phyloP scores from a whole-genome alignment of 495 filamentous ascomycete species.

The Lindgomyces ingoldianus region DNA sequence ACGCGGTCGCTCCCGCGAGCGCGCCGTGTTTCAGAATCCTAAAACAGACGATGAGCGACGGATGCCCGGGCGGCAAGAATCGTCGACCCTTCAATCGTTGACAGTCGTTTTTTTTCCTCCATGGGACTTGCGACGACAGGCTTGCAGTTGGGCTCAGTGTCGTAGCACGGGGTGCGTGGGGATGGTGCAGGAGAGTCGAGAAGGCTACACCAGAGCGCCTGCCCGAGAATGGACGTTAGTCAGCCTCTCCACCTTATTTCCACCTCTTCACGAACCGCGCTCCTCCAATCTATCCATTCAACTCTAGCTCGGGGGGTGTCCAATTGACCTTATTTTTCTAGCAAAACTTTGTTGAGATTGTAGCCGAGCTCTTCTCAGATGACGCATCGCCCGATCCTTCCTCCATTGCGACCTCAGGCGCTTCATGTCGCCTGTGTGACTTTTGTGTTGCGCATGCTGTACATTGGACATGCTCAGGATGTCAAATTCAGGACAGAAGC shows the following conservation, averaged over 20 bases:
- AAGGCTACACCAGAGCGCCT: neutral
- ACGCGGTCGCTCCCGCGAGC: slow-evolving; percentile 27
- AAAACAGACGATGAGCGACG: slow-evolving; percentile 25
- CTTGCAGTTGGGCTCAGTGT: neutral
- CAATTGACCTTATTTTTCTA: neutral
- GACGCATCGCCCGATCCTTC: neutral
- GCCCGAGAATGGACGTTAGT: neutral
- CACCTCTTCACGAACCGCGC: neutral
- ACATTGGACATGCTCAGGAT: too few relatives aligned
- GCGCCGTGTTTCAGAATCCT: slow-evolving; percentile 36
- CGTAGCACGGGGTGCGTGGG: neutral
- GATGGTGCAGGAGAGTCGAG: neutral
- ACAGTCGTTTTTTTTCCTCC: neutral
- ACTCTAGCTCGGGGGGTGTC: neutral
- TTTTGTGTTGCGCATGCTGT: neutral
- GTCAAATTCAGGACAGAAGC: too few relatives aligned
- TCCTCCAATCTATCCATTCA: neutral
- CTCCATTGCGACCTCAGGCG: neutral
- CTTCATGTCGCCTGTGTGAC: neutral
- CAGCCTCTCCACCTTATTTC: neutral
- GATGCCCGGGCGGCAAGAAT: slow-evolving; percentile 34
- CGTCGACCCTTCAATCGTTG: slow-evolving; percentile 14
- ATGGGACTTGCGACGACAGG: slow-evolving; percentile 1
- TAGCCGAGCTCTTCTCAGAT: neutral
- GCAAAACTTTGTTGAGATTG: neutral